Base-by-base conservation (phyloP, 2,329 filamentous ascomycete genomes). In the Venturia nashicola region DNA sequence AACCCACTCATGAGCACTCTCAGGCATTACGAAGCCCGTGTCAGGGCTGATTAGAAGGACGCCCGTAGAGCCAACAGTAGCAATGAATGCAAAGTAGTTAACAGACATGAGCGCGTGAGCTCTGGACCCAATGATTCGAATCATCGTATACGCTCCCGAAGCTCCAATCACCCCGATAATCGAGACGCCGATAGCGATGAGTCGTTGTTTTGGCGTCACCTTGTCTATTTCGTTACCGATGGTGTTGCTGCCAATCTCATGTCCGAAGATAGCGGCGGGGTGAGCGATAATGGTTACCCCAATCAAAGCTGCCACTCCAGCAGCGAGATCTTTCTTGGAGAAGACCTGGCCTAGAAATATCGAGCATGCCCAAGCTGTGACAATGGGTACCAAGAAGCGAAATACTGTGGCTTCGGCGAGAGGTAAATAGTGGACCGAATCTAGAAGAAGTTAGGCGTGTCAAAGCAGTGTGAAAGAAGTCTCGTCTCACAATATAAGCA, bases 321-420 rank as follows among this genome's bases (percentile, higher is more conserved):
- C 61, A 18, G 23, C 36, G 16, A 63, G 44, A 55, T 63, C 61
- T 57, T 54, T 63, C 36, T 48, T 32, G n/a, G 48, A 40, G 39
- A 63, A 57, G 18, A 57, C n/a, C 44, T 55, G 44, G 39, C 48
- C 36, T 5, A 63, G 48, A 27, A 57, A 63, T 20, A 63, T 55
- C 11, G 59, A 62, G 60, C 63, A 65, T 6, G 59, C 46, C 39
- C 43, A 63, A 3, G 40, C 57, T 16, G 63, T 62, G 16, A 65
- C 46, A 0, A 61, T 61, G 0, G 63, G 63, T 5, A 55, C 63
- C 18, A 65, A 27, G n/a, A 65, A 65, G 40, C 59, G 40, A 46
- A 65, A 57, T 14, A 65, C 63, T 20, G 63, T 65, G 16, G 63
- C 63, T 40, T 65, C 63, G 14, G 63, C 59, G 16, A 65, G 59